These are phyloP conservation scores for Purpureocillium takamizusanense DNA, from an alignment of 2,329 filamentous ascomycete species.

Conservation along the genomic window DNA sequence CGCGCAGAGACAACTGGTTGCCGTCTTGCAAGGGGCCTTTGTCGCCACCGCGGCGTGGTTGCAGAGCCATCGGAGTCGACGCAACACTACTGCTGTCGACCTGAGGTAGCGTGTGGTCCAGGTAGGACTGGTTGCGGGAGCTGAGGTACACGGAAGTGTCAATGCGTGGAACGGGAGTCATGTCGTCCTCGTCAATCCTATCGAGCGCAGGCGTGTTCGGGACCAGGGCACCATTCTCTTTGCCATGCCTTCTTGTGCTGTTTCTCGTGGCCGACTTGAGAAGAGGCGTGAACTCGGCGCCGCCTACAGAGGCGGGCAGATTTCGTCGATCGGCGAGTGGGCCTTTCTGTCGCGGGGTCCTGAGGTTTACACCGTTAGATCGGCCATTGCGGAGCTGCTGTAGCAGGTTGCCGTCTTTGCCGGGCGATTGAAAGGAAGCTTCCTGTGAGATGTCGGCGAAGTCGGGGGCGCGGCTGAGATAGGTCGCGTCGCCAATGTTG, in stretches of 20 bases:
- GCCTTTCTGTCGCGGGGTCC: constrained; percentile 65
- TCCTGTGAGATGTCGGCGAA: constrained; percentile 76
- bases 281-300: constrained; percentile 86
- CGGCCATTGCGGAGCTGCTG: constrained; percentile 63
- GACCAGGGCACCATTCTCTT: constrained; percentile 49
- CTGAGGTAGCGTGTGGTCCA: constrained; percentile 65
- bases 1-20: constrained; percentile 82
- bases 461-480: constrained; percentile 58
- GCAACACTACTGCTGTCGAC: constrained; percentile 70
- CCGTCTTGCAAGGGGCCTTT: constrained; percentile 71
- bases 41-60: constrained; percentile 53
- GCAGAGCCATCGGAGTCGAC: constrained; percentile 70
- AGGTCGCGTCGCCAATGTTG: constrained; percentile 76
- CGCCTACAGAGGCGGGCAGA: constrained; percentile 53
- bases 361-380: constrained; percentile 46
- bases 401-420: constrained; percentile 60
- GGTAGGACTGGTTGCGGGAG: constrained; percentile 54
- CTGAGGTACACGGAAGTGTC: constrained; percentile 64
- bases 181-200: constrained; percentile 60
- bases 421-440: constrained; percentile 75
- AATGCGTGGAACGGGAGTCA: constrained; percentile 64
- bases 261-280: constrained; percentile 72
- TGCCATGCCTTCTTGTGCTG: constrained; percentile 57
- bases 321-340: constrained; percentile 66
- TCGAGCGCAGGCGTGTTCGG: constrained; percentile 61